These are phyloP conservation scores for Cyberlindnera amylophila DNA, from an alignment of 805 yeast genomes.

Conservation along the genomic window DNA sequence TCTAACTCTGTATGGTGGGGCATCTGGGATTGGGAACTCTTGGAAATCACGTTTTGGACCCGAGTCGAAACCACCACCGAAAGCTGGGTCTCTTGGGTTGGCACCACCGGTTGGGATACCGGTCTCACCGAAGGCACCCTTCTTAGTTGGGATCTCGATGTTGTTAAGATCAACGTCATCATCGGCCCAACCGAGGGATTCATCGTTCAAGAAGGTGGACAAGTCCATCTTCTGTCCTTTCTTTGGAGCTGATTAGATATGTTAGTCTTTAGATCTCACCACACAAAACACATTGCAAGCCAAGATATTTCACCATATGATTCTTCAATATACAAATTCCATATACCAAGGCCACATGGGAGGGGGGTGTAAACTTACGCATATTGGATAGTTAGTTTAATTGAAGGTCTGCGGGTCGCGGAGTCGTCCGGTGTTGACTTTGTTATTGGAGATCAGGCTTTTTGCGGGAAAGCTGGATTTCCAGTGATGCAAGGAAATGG, in stretches of 20 bases:
- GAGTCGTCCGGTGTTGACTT: too few species aligned
- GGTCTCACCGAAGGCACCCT: slow-evolving; percentile 29
- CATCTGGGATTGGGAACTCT: slow-evolving; percentile 84
- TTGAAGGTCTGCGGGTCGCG: background rate
- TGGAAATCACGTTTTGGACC: slow-evolving; percentile 47
- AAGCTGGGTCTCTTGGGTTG: slow-evolving; percentile 36
- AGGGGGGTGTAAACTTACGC: too few species aligned
- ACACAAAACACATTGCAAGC: too few species aligned
- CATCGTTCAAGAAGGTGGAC: slow-evolving; percentile 78
- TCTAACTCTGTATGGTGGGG: slow-evolving; percentile 90
- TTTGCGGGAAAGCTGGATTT: too few species aligned
- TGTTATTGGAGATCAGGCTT: too few species aligned
- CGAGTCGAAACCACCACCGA: slow-evolving; percentile 30
- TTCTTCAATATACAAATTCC: too few species aligned
- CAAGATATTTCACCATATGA: too few species aligned
- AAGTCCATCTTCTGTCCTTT: slow-evolving; percentile 78
- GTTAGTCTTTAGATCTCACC: too few species aligned
- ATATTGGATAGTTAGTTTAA: slow-evolving; percentile 6
- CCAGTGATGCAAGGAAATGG: too few species aligned
- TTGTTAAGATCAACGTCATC: slow-evolving; percentile 71
- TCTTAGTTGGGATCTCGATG: slow-evolving; percentile 47
- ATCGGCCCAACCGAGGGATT: slow-evolving; percentile 81
- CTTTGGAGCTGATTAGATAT: slow-evolving; percentile 48
- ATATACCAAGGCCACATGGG: too few species aligned
- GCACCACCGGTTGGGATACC: slow-evolving; percentile 30